Percentiles rank a stretch among this genome's conserved stretches.
phyloP scores from a whole-genome alignment of 495 filamentous ascomycete species.

The Penicillium alfredii region DNA sequence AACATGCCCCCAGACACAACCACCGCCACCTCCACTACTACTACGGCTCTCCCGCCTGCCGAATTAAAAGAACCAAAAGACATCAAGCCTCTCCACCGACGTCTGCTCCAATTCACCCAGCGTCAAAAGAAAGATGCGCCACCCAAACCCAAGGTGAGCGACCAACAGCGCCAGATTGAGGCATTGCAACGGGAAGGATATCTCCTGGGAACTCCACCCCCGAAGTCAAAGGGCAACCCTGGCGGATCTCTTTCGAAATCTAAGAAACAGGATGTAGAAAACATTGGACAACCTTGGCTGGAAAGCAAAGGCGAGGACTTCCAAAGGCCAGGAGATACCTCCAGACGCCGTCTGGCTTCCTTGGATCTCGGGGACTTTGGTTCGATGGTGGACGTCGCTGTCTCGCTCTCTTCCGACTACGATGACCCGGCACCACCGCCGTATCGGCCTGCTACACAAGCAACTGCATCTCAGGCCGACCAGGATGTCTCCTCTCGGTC shows the following conservation, averaged over 20 bases:
- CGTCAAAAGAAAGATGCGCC: constrained; percentile 31
- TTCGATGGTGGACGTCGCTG: constrained; percentile 33
- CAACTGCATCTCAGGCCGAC: constrained; percentile 1
- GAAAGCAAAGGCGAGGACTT: constrained; percentile 22
- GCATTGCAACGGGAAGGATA: constrained; percentile 37
- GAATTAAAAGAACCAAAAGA: constrained; percentile 5
- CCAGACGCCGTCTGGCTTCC: constrained; percentile 26
- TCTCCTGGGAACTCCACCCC: constrained; percentile 13
- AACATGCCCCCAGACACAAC: constrained; percentile 6
- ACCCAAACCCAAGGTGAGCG: constrained; percentile 23
- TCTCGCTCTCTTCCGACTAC: constrained; percentile 22
- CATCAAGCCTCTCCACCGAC: constrained; percentile 36
- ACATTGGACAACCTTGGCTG: constrained; percentile 26
- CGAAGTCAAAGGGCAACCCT: constrained; percentile 9
- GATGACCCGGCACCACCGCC: constrained; percentile 28
- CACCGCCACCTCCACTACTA: constrained; percentile 2
- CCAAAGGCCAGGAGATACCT: too few relatives aligned
- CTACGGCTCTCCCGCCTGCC: constrained; percentile 18
- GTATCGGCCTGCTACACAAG: constrained; percentile 19
- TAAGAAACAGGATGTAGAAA: background rate
- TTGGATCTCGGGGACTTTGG: constrained; percentile 32
- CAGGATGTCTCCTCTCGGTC: constrained; percentile 4
- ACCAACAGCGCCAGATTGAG: constrained; percentile 27
- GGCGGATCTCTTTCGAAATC: background rate
- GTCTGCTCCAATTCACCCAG: constrained; percentile 35